phyloP scores from a whole-genome alignment of 1,284 basidiomycete genomes.

The Baeospora myosura region DNA sequence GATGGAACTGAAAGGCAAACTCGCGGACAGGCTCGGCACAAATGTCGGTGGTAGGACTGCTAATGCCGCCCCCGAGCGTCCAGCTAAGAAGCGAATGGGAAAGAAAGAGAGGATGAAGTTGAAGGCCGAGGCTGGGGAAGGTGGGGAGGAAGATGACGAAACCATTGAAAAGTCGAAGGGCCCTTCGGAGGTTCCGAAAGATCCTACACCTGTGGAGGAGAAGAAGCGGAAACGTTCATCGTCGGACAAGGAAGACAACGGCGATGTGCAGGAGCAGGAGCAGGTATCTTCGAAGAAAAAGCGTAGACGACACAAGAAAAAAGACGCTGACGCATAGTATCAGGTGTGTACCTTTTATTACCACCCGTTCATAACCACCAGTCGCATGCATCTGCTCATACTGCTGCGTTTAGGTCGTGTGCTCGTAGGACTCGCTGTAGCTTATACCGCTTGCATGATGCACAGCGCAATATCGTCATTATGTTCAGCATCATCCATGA shows the following conservation, averaged over 20 bases:
- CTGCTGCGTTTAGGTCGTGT: too few relatives aligned
- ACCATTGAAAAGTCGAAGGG: constrained; percentile 15
- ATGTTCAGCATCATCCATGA: too few relatives aligned
- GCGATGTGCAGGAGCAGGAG: constrained; percentile 8
- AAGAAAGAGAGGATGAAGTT: constrained; percentile 67
- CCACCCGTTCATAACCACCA: too few relatives aligned
- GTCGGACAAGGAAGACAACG: constrained; percentile 9
- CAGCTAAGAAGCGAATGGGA: constrained; percentile 60
- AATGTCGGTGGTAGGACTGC: constrained; percentile 12
- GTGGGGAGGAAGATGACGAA: constrained; percentile 15
- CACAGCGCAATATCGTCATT: too few relatives aligned
- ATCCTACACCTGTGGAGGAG: not conserved
- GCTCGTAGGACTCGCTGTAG: too few relatives aligned
- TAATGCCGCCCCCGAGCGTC: constrained; percentile 25
- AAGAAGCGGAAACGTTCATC: constrained; percentile 17
- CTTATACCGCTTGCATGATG: too few relatives aligned
- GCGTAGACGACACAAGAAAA: constrained; percentile 29
- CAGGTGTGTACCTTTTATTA: too few relatives aligned
- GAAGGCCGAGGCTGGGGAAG: constrained; percentile 25
- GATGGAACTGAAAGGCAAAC: constrained; percentile 62
- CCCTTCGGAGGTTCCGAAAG: too few relatives aligned
- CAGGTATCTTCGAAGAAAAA: constrained; percentile 26
- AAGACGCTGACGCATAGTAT: too few relatives aligned
- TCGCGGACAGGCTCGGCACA: constrained; percentile 32
- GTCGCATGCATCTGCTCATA: too few relatives aligned